Base-by-base conservation (phyloP, 805 yeast genomes). In the Pichia scutulata region DNA sequence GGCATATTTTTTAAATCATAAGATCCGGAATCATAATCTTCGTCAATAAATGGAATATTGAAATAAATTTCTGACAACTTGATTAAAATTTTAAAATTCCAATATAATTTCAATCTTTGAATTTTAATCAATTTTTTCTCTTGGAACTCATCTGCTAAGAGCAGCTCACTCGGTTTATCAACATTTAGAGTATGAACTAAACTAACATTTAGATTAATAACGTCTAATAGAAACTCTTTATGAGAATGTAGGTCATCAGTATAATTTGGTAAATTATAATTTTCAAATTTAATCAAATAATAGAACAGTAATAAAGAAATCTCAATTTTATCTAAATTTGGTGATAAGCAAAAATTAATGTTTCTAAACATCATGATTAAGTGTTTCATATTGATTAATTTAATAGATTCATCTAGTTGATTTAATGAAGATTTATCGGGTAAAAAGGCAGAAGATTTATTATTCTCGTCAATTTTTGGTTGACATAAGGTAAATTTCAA, bases 281-380 rank as follows among this genome's bases (percentile, higher is more conserved):
- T 63, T 51, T 66, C 70, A 52, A 60, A 68, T 46, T 60, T 62
- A n/a, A 77, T 63, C 8, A 80, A 68, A 58, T 74, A 77, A 57
- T 76, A 73, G 48, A 78, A 68, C 50, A 77, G 67, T 52, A 79
- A 57, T 40, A 77, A 62, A 46, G 75, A 71, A 13, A 79, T 76
- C 58, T 78, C 82, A 30, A 79, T 62, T 57, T 75, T 79, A 52
- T 65, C 69, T 24, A 76, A 59, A 4, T 76, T 70, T 8, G 76
- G 72, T 51, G 74, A 74, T 51, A 73, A 69, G 3, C 50, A 47
- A 41, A 74, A 75, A 60, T 77, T 76, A 52, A 77, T 70, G 56
- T 76, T 49, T 70, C 76, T 43, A 68, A 69, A 57, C 71, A 77
- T 55, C 63, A 78, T 54, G 67, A 74, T 58, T 65, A 71, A 33